These are phyloP conservation scores for Tulasnella sp. DNA, from an alignment of 768 basidiomycete species.

Conservation along the genomic window DNA sequence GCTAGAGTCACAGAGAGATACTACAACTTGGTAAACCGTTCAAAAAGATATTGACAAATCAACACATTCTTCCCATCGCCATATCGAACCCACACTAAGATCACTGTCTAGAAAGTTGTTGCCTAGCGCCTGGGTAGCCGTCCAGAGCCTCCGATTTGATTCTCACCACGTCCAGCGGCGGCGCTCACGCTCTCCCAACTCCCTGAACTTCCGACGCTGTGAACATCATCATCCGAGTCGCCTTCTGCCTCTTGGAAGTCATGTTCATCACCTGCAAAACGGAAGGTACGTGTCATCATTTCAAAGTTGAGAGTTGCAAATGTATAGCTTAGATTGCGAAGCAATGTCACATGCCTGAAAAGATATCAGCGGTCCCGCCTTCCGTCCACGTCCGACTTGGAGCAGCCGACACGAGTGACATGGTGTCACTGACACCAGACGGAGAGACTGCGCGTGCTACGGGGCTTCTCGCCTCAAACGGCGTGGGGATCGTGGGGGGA, in stretches of 20 bases:
- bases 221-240: conserved; percentile 7
- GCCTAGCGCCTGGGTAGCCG: too few species aligned
- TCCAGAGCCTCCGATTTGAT: too few species aligned
- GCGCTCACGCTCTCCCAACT: conserved; percentile 4
- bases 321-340: too few species aligned
- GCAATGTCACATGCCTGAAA: conserved; percentile 11
- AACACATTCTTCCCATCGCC: too few species aligned
- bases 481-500: neutral
- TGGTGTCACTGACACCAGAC: neutral
- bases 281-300: too few species aligned
- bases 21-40: too few species aligned
- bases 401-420: conserved; percentile 8
- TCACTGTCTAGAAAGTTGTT: too few species aligned
- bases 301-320: too few species aligned
- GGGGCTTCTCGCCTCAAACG: neutral
- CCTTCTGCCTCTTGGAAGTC: neutral
- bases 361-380: conserved; percentile 12
- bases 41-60: too few species aligned
- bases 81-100: too few species aligned
- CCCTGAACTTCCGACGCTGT: neutral
- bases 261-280: neutral
- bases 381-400: conserved; percentile 8
- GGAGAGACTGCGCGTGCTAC: conserved; percentile 5
- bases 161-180: neutral
- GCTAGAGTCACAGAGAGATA: too few species aligned